phyloP scores from a whole-genome alignment of 2,329 filamentous ascomycete species.

The Fusarium sulawesiense region DNA sequence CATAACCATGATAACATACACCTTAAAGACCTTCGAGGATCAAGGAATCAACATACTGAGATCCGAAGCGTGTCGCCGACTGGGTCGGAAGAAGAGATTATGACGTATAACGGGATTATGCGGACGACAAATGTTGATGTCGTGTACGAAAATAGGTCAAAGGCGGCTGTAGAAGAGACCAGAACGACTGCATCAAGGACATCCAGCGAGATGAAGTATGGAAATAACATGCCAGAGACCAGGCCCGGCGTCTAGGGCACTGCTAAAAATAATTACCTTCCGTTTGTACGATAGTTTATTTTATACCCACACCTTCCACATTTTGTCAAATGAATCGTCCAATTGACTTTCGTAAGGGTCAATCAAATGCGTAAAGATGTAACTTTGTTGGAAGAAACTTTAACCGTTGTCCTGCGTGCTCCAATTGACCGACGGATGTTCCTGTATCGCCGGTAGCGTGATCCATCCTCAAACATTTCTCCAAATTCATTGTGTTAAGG shows the following conservation, averaged over 20 bases:
- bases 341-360: neutral
- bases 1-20: conserved; percentile 28
- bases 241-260: conserved; percentile 8
- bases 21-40: conserved; percentile 36
- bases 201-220: conserved; percentile 30
- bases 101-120: conserved; percentile 55
- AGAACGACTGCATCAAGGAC: conserved; percentile 15
- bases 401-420: rapidly evolving
- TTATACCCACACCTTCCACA: neutral
- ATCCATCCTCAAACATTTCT: rapidly evolving
- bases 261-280: too few relatives aligned
- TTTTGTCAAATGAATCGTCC: rapidly evolving
- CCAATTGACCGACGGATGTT: neutral
- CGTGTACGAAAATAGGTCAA: conserved; percentile 36
- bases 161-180: neutral
- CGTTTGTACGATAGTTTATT: neutral
- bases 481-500: neutral
- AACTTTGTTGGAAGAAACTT: neutral
- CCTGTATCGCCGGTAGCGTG: neutral
- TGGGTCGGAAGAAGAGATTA: conserved; percentile 54
- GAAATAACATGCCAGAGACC: conserved; percentile 11
- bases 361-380: too few relatives aligned
- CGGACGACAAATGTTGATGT: conserved; percentile 50
- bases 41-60: conserved; percentile 47
- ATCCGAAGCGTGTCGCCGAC: conserved; percentile 50